A percentile compares a stretch with the other conserved stretches of the same genome.
Evolutionary conservation across 345 rosid genomes (phyloP).

Genomic region (Geranium brycei): DNA sequence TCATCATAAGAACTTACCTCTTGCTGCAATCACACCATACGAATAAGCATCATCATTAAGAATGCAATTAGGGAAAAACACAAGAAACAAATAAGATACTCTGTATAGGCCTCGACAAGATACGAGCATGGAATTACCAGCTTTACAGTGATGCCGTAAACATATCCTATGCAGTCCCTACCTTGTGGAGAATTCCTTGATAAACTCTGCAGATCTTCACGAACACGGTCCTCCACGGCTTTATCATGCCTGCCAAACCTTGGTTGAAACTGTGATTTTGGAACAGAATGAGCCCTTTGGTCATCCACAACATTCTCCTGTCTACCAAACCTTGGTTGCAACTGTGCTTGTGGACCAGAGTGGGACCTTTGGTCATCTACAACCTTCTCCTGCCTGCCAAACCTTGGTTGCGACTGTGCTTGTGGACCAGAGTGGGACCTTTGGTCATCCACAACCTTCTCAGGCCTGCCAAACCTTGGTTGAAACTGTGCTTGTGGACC

Average conservation of each 20-base stretch:
- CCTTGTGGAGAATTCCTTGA: slow-evolving; percentile 94
- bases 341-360: slow-evolving; percentile 46
- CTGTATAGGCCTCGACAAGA: slow-evolving; percentile 24
- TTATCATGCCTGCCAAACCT: slow-evolving; percentile 54
- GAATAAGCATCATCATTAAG: slow-evolving; percentile 27
- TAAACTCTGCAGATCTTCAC: slow-evolving; percentile 54
- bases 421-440: slow-evolving; percentile 36
- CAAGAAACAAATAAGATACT: slow-evolving; percentile 4
- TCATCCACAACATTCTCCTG: slow-evolving; percentile 60
- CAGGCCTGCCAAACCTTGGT: slow-evolving; percentile 57
- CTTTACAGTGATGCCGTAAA: slow-evolving; percentile 46
- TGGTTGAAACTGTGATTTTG: slow-evolving; percentile 47
- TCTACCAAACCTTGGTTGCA: slow-evolving; percentile 55
- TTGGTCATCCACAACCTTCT: slow-evolving; percentile 52
- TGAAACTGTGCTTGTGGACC: slow-evolving; percentile 57
- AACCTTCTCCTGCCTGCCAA: slow-evolving; percentile 56
- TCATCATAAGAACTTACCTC: slow-evolving; percentile 91
- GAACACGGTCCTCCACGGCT: slow-evolving; percentile 51
- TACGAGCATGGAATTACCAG: slow-evolving; percentile 41
- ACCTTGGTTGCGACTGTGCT: slow-evolving; percentile 45
- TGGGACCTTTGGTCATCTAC: slow-evolving; percentile 31
- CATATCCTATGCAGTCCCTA: slow-evolving; percentile 77
- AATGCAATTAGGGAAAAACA: slow-evolving; percentile 12
- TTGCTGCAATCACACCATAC: slow-evolving; percentile 60
- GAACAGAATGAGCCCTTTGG: slow-evolving; percentile 35